Evolutionary conservation across 805 yeast genomes (phyloP).

Genomic region (Candida tammaniensis): DNA sequence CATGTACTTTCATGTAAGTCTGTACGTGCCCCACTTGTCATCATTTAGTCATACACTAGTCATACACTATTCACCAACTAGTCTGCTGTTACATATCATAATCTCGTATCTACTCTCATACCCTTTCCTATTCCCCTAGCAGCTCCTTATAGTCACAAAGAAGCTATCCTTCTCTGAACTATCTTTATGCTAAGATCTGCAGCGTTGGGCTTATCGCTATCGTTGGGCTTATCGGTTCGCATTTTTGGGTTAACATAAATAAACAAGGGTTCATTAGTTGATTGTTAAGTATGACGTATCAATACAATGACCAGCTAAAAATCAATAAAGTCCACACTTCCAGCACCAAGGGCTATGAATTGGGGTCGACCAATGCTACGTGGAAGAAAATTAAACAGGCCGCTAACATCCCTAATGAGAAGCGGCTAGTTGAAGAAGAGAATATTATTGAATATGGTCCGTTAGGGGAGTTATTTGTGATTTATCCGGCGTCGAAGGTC

Average conservation of each 20-base stretch:
- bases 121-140: too few relatives aligned
- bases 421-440: slow-evolving; percentile 4
- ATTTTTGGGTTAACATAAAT: too few relatives aligned
- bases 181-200: too few relatives aligned
- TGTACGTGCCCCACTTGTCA: too few relatives aligned
- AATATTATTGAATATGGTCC: slow-evolving; percentile 25
- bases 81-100: too few relatives aligned
- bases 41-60: too few relatives aligned
- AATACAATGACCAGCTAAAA: slow-evolving; percentile 18
- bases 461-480: slow-evolving; percentile 30
- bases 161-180: too few relatives aligned
- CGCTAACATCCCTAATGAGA: slow-evolving; percentile 13
- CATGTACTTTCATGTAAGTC: too few relatives aligned
- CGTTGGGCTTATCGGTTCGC: slow-evolving; percentile 6
- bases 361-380: slow-evolving; percentile 41
- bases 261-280: too few relatives aligned
- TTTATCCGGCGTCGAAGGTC: slow-evolving; percentile 16
- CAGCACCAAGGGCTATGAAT: slow-evolving; percentile 33
- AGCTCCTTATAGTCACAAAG: too few relatives aligned
- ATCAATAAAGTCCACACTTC: slow-evolving; percentile 24
- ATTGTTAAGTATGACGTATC: slow-evolving; percentile 4
- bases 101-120: too few relatives aligned
- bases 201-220: slow-evolving; percentile 1
- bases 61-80: too few relatives aligned
- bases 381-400: slow-evolving; percentile 42